Evolutionary conservation across 306 rosid genomes (phyloP), one percentile per base, ranked within the genome.

Genomic region (Prunus kanzakura): DNA sequence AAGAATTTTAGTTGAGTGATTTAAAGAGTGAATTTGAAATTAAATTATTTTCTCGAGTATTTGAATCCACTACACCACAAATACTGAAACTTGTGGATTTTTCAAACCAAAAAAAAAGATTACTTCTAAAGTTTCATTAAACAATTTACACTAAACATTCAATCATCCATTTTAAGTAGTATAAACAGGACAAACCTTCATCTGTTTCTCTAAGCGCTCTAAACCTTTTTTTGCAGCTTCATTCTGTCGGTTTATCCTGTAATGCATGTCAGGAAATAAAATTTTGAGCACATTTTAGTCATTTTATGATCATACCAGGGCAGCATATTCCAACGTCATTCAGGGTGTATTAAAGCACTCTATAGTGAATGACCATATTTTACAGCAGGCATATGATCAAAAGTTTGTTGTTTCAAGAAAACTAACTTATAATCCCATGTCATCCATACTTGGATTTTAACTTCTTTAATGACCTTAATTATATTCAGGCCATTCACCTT

Each of bases 171-270:
- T n/a, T 64, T 19, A 9, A 35, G 22, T 43, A 76, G 60, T 38
- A 70, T 10, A 23, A 67, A 76, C 16, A 62, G 76, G 71, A 73
- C 71, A 75, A 80, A 92, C 99, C 99, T 96, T 92, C 99, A 93
- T 93, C 74, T 80, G 98, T 83, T 96, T 96, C 86, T 96, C 99
- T 72, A 96, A 83, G 78, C 99, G 97, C 79, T 93, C 98, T 54
- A 96, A 88, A 38, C 99, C 98, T 72, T 88, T 89, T 73, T 89
- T 96, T 46, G 98, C 99, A 73, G 97, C 99, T 85, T 93, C 97
- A 73, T 93, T 96, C 76, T 88, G 99, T 43, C 89, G 85, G 84
- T 96, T 96, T 86, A 96, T 86, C 89, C 99, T 96, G 91, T 79
- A 78, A 86, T 35, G 60, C 67, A 64, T 41, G 70, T 29, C 82